These are phyloP conservation scores for Phytophthora sojae DNA, from an alignment of 352 stramenopile species.

Conservation along the genomic window DNA sequence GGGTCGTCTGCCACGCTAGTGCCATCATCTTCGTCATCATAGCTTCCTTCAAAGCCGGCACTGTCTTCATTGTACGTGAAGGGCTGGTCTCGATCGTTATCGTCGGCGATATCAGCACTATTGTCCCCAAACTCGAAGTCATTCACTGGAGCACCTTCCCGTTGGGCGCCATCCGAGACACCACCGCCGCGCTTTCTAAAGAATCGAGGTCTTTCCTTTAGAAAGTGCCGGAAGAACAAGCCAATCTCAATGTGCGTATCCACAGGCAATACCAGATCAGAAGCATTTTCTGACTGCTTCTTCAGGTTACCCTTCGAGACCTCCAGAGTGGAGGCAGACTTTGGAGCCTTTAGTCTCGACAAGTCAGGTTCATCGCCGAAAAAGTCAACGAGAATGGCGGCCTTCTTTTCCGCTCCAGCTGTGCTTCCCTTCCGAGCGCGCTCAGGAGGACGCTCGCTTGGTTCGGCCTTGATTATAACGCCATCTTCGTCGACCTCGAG, in stretches of 20 bases:
- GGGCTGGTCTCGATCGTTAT: constrained; percentile 28
- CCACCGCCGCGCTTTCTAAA: constrained; percentile 51
- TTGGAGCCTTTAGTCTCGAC: constrained; percentile 50
- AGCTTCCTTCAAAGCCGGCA: constrained; percentile 45
- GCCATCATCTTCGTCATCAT: constrained; percentile 56
- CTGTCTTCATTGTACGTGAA: constrained; percentile 56
- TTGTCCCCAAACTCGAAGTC: constrained; percentile 28
- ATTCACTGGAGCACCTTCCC: constrained; percentile 16
- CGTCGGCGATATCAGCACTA: constrained; percentile 23
- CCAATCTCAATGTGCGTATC: constrained; percentile 77
- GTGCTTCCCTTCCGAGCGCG: constrained; percentile 28
- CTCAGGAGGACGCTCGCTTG: constrained; percentile 21
- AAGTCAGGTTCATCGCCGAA: constrained; percentile 60
- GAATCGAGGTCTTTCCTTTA: constrained; percentile 74
- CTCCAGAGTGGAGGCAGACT: constrained; percentile 42
- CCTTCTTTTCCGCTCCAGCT: constrained; percentile 52
- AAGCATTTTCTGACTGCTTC: constrained; percentile 60
- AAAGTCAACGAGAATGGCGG: constrained; percentile 60
- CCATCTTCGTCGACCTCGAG: constrained; percentile 42
- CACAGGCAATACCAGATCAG: constrained; percentile 77
- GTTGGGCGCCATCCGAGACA: constrained; percentile 14
- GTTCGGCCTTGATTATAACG: constrained; percentile 38
- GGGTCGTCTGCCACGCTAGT: constrained; percentile 39
- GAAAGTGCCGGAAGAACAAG: constrained; percentile 81
- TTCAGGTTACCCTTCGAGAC: constrained; percentile 62